Base-by-base conservation (phyloP, 1,284 basidiomycete genomes). In the Waitea zeae region DNA sequence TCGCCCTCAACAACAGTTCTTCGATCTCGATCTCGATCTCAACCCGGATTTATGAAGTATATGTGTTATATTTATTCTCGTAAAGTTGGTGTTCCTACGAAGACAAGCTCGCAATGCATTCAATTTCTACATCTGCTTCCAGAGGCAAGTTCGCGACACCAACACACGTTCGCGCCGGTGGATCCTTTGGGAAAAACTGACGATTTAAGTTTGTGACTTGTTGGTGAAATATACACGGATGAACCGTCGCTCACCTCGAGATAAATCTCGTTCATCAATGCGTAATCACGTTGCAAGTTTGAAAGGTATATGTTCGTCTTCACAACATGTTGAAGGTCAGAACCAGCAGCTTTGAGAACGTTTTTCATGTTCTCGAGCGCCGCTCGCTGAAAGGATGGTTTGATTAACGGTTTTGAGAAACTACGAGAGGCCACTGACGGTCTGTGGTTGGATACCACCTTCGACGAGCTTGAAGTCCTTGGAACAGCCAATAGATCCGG, bases 11-110 rank as follows among this genome's bases (percentile, higher is more conserved):
- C 62, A 64, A 39, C 60, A 65, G 35, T 57, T 71, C 42, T 76
- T 80, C 48, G 79, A 83, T 47, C 53, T 83, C 37, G 80, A 82
- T 51, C 53, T 83, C 40, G 80, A 83, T 49, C 61, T 83, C 38
- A 82, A 83, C 46, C 80, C 78, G 1, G 80, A 83, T 52, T 47
- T 83, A 38, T 79, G 24, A 26, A 26, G 9, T 26, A n/a, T n/a
- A n/a, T n/a, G n/a, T n/a, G n/a, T n/a, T n/a, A n/a, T n/a, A n/a
- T n/a, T n/a, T n/a, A n/a, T n/a, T n/a, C n/a, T n/a, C n/a, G n/a
- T n/a, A n/a, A n/a, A n/a, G n/a, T n/a, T n/a, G n/a, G n/a, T n/a
- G n/a, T n/a, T n/a, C n/a, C n/a, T n/a, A n/a, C n/a, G n/a, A n/a
- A n/a, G n/a, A n/a, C n/a, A n/a, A n/a, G n/a, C n/a, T n/a, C n/a